These are phyloP conservation scores for Moesziomyces antarcticus DNA, from an alignment of 1,284 basidiomycete genomes.

Conservation along the genomic window DNA sequence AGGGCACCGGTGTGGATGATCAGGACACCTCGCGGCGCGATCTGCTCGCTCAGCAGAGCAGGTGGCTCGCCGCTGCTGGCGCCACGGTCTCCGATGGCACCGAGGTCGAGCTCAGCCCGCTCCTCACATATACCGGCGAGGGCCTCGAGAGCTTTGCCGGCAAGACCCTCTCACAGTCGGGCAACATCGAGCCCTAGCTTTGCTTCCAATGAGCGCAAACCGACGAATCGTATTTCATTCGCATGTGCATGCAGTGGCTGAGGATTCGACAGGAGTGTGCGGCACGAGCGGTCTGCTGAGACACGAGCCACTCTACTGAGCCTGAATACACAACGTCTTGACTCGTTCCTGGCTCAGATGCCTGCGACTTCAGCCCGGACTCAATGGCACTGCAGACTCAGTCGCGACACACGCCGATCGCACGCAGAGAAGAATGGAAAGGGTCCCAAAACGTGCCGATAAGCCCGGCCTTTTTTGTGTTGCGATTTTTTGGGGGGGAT, in stretches of 20 bases:
- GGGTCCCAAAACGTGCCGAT: constrained; percentile 40
- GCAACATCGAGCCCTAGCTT: constrained; percentile 42
- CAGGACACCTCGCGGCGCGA: constrained; percentile 89
- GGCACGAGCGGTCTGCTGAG: no score
- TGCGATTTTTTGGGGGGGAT: constrained; percentile 23
- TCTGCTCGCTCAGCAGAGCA: constrained; percentile 86
- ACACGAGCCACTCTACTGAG: no score
- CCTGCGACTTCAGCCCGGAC: no score
- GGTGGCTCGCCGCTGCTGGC: constrained; percentile 85
- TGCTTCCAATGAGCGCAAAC: no score
- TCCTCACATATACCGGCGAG: constrained; percentile 90
- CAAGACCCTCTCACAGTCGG: constrained; percentile 74
- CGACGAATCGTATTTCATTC: no score
- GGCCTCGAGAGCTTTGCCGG: constrained; percentile 84
- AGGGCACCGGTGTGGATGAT: constrained; percentile 91
- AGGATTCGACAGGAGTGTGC: no score
- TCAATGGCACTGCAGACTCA: neutral
- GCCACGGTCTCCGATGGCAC: constrained; percentile 77
- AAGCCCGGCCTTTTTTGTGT: constrained; percentile 43
- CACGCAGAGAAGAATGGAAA: constrained; percentile 1
- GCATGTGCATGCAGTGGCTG: no score
- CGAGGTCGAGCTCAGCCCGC: constrained; percentile 90
- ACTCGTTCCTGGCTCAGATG: no score
- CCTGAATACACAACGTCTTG: no score
- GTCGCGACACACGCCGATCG: neutral